Conservation (phyloP, 495 filamentous ascomycete species). For the Penicillium pancosmium region DNA sequence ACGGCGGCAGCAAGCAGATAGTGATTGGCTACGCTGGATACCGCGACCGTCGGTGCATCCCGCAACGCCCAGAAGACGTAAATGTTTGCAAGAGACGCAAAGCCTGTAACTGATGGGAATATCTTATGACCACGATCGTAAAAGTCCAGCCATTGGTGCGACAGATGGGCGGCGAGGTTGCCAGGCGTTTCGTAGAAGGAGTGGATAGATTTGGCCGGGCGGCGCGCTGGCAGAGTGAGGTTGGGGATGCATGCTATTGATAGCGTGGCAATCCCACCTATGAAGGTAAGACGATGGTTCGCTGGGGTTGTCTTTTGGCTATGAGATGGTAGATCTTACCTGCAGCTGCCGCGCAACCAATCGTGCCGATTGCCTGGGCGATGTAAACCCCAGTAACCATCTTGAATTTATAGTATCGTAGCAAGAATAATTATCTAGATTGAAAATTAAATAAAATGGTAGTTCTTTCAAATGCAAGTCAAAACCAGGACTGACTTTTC, state of each 20-base stretch:
- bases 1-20: background rate
- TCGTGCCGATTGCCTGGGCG: constrained; percentile 30
- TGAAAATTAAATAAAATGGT: background rate
- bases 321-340: constrained; percentile 14
- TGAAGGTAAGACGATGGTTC: background rate
- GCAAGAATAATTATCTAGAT: background rate
- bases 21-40: background rate
- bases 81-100: constrained; percentile 33
- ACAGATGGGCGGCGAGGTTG: constrained; percentile 20
- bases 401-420: background rate
- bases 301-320: background rate
- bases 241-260: constrained; percentile 30
- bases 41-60: constrained; percentile 2
- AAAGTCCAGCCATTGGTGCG: constrained; percentile 35
- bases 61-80: constrained; percentile 33
- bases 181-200: constrained; percentile 12
- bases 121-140: constrained; percentile 32
- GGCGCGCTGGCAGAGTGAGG: constrained; percentile 23
- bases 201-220: constrained; percentile 16
- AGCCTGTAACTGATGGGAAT: constrained; percentile 23
- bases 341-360: constrained; percentile 29
- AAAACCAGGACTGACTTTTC: too few species aligned
- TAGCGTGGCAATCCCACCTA: constrained; percentile 30
- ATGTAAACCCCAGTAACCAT: constrained; percentile 19
- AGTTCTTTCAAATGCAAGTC: too few species aligned